A percentile compares a stretch with the other conserved stretches of the same genome.
Evolutionary conservation across 805 yeast species (phyloP).

Genomic region (Gaillardinia entomophila): DNA sequence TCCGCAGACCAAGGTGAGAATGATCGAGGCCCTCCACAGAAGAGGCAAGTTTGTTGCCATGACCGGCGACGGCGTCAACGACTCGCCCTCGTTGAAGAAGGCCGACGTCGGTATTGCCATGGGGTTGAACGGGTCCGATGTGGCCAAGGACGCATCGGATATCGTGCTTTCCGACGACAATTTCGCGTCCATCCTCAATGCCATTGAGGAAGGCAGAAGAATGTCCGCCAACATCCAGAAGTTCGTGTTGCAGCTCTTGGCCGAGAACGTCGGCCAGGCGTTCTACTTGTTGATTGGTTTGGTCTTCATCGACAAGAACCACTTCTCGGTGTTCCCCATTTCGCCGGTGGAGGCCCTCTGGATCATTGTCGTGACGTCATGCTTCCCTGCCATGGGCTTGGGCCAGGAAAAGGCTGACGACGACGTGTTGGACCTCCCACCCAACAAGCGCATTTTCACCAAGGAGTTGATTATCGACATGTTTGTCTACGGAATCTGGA

Average conservation of each 20-base stretch:
- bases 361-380: slow-evolving; percentile 73
- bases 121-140: slow-evolving; percentile 76
- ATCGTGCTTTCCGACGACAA: slow-evolving; percentile 67
- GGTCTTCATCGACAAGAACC: slow-evolving; percentile 26
- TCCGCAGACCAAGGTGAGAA: slow-evolving; percentile 36
- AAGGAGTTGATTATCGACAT: slow-evolving; percentile 64
- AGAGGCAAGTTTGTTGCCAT: slow-evolving; percentile 32
- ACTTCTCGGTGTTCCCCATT: slow-evolving; percentile 32
- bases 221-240: slow-evolving; percentile 77
- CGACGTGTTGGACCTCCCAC: slow-evolving; percentile 60
- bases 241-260: slow-evolving; percentile 66
- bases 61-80: slow-evolving; percentile 71
- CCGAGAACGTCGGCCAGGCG: slow-evolving; percentile 70
- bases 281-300: slow-evolving; percentile 47
- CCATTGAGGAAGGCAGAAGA: slow-evolving; percentile 75
- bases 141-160: slow-evolving; percentile 79
- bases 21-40: slow-evolving; percentile 37
- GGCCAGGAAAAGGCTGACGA: slow-evolving; percentile 64
- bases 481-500: slow-evolving; percentile 64
- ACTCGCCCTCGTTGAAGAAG: slow-evolving; percentile 68
- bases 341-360: slow-evolving; percentile 72
- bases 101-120: slow-evolving; percentile 83
- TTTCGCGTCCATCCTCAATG: slow-evolving; percentile 72
- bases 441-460: slow-evolving; percentile 61
- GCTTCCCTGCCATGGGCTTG: slow-evolving; percentile 82